phyloP scores from a whole-genome alignment of 1,284 basidiomycete genomes.

The Austroboletus niveus region DNA sequence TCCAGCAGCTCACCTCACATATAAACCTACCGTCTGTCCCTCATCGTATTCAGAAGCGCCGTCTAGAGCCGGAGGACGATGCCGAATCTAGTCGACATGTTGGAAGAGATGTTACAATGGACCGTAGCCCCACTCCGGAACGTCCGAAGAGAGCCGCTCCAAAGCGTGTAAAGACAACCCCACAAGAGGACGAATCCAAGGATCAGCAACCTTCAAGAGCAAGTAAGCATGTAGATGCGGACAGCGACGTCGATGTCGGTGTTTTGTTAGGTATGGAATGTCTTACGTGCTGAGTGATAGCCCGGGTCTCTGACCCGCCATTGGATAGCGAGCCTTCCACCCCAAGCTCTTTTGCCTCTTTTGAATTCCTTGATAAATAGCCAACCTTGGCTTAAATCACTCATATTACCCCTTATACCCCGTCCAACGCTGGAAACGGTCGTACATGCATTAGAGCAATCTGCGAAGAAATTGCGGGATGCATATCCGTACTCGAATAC shows the following conservation, averaged over 20 bases:
- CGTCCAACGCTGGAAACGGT: constrained; percentile 74
- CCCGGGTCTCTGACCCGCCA: constrained; percentile 11
- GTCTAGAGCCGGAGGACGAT: constrained; percentile 61
- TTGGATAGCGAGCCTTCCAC: constrained; percentile 62
- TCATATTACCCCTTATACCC: constrained; percentile 71
- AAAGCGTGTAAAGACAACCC: constrained; percentile 58
- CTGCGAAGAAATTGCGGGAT: constrained; percentile 70
- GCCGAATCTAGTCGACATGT: constrained; percentile 37
- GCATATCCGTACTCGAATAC: constrained; percentile 75
- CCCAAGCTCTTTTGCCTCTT: constrained; percentile 69
- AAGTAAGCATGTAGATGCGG: constrained; percentile 38
- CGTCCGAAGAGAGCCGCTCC: constrained; percentile 62
- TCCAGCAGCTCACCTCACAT: constrained; percentile 48
- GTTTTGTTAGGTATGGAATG: constrained; percentile 63
- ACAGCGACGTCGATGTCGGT: constrained; percentile 70
- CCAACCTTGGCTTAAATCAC: constrained; percentile 66
- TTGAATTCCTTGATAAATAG: constrained; percentile 60
- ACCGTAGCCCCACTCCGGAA: constrained; percentile 78
- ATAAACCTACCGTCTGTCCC: constrained; percentile 38
- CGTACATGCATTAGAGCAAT: constrained; percentile 60
- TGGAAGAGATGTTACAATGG: constrained; percentile 67
- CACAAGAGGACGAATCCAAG: constrained; percentile 40
- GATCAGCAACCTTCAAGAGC: constrained; percentile 43
- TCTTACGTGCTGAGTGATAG: constrained; percentile 4
- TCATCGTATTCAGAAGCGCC: constrained; percentile 54